phyloP scores from a whole-genome alignment of 2,329 filamentous ascomycete genomes.

The Penicillium italicum region DNA sequence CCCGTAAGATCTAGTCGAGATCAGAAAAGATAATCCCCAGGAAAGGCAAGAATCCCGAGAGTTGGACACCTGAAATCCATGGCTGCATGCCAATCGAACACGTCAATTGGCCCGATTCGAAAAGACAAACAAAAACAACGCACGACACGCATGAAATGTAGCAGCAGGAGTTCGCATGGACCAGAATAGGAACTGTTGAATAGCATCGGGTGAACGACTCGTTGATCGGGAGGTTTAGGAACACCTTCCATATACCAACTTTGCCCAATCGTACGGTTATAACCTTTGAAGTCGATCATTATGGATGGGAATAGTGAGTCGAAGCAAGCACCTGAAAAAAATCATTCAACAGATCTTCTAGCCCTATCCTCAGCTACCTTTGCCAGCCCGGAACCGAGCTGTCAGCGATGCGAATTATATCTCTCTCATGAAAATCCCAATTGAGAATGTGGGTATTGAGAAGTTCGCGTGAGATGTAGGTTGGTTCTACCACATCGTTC shows the following conservation, averaged over 20 bases:
- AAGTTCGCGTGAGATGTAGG: constrained; percentile 39
- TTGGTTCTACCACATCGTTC: constrained; percentile 33
- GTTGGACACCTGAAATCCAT: too few relatives aligned
- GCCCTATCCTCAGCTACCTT: constrained; percentile 10
- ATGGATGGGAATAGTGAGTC: too few relatives aligned
- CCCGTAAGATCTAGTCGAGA: background rate
- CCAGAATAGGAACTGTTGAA: constrained; percentile 17
- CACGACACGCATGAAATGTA: too few relatives aligned
- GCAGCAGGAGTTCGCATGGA: background rate
- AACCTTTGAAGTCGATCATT: too few relatives aligned
- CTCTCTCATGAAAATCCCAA: constrained; percentile 13
- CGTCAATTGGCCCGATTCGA: too few relatives aligned
- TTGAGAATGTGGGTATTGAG: background rate
- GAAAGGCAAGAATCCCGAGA: background rate
- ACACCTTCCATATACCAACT: too few relatives aligned
- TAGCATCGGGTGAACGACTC: background rate
- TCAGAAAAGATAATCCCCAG: background rate
- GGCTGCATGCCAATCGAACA: too few relatives aligned
- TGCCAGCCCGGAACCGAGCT: constrained; percentile 1
- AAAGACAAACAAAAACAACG: too few relatives aligned
- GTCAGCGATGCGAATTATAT: constrained; percentile 9
- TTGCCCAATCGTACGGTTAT: too few relatives aligned
- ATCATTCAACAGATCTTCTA: background rate
- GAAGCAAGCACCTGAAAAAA: too few relatives aligned
- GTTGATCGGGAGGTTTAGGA: background rate